Base-by-base conservation (phyloP, 345 rosid species). In the Microcos paniculata region DNA sequence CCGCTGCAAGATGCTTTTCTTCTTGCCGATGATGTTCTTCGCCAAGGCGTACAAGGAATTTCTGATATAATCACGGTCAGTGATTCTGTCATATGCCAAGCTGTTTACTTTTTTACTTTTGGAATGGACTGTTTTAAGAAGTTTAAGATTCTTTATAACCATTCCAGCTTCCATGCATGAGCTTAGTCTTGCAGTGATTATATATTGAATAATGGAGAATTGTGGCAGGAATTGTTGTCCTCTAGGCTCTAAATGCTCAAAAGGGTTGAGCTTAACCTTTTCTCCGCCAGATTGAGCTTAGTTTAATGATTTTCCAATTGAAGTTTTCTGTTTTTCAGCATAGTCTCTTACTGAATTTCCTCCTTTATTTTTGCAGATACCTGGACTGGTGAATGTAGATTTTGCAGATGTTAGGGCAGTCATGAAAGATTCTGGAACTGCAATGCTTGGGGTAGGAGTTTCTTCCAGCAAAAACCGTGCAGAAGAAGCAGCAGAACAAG, bases 31-130 rank as follows among this genome's bases (percentile, higher is more conserved):
- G 57, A 19, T 84, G 99, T 95, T 75, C 82, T 95, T 72, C 94
- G 97, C 68, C 99, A 95, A 85, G 99, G 99, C n/a, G 99, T 95
- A 56, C 99, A 95, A 84, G 99, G 99, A 84, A 95, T 95, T 73
- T 93, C 98, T 8, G 99, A 95, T 84, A 95, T 95, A 72, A 95
- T 95, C 73, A 95, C 96, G 52, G 99, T 95, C 76, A 81, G 95
- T 87, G 57, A 72, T 38, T 72, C 71, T 75, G 6, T 65, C 28
- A 40, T 23, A 51, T 51, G 40, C 49, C 31, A 26, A 51, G 26
- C 66, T 49, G 51, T 11, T 13, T 13, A n/a, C 63, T 24, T 16
- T n/a, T 11, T 13, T 13, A n/a, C 63, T 24, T 16, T n/a, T 23
- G 2, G 15, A 51, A 57, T 72, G 51, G 14, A 40, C 35, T 71